These are phyloP conservation scores for Begonia fuchsioides DNA, from an alignment of 306 rosid genomes.

Conservation along the genomic window DNA sequence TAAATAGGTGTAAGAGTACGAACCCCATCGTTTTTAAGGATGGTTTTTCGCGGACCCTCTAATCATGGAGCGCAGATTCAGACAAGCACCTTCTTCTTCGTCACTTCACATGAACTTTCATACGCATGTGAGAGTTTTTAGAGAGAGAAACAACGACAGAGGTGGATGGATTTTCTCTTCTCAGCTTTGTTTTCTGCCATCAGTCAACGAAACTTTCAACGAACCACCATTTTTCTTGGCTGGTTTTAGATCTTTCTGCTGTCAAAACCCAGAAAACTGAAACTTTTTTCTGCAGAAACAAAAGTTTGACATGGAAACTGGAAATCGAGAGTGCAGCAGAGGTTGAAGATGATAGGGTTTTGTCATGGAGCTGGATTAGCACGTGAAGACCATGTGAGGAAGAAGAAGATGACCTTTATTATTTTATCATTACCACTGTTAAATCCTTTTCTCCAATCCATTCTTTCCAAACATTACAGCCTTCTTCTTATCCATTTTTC, in stretches of 20 bases:
- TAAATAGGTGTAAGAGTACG: constrained; percentile 18
- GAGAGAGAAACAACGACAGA: no score
- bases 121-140: background rate
- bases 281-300: no score
- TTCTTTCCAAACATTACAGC: background rate
- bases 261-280: no score
- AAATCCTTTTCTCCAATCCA: background rate
- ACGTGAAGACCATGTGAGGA: background rate
- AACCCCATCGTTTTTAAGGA: constrained; percentile 16
- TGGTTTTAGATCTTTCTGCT: no score
- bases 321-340: background rate
- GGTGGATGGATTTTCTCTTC: no score
- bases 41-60: constrained; percentile 22
- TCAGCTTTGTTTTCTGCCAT: no score
- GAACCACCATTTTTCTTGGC: no score
- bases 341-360: constrained; percentile 4
- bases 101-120: constrained; percentile 20
- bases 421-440: background rate
- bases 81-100: constrained; percentile 10
- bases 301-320: no score
- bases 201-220: no score
- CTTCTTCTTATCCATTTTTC: no score
- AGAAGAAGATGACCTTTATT: background rate
- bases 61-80: constrained; percentile 52
- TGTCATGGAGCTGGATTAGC: background rate